Evolutionary conservation across 176 grass and related monocot species (phyloP), one percentile per base, ranked within the genome.

Genomic region (Luzula sylvatica): DNA sequence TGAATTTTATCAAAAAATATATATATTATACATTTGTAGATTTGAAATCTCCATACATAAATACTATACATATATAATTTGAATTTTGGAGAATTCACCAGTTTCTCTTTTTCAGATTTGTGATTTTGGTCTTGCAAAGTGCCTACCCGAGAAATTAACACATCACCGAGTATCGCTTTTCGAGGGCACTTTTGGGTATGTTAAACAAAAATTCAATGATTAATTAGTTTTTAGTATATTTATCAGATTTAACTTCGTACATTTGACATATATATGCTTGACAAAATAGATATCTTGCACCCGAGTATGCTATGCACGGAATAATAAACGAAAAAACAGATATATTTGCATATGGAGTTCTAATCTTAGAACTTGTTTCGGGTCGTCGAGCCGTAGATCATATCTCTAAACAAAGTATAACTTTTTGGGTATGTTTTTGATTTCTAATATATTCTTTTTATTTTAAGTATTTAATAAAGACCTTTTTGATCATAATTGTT

Each of bases 301-400:
- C 90, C 0, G 90, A 89, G 44, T 96, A 89, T 72, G 77, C 76
- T 2, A 86, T 69, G 42, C 71, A 96, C 27, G 90, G 90, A 29
- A 75, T 96, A 26, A 62, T 96, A 55, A 78, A 81, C 54, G 90
- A 86, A 77, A 96, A 89, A 74, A 96, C 73, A 2, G 84, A 86
- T 52, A 72, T 89, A 39, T 89, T 69, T 61, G 71, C 84, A 8
- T 78, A 55, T 25, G 92, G 92, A 38, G 78, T 96, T 55, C 52
- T 89, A 7, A 58, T 86, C 13, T 75, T 89, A 1, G 81, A 96
- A 69, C 73, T 82, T 58, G 52, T 86, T 47, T 72, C 81, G 2
- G 92, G 92, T 40, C 74, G 74, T 5, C 72, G 46, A 46, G 83
- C 84, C 20, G 15, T 96, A 11, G 81, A 82, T 20, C 28, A 25